Evolutionary conservation across 768 basidiomycete species (phyloP).

Genomic region (Boletus reticuloceps): DNA sequence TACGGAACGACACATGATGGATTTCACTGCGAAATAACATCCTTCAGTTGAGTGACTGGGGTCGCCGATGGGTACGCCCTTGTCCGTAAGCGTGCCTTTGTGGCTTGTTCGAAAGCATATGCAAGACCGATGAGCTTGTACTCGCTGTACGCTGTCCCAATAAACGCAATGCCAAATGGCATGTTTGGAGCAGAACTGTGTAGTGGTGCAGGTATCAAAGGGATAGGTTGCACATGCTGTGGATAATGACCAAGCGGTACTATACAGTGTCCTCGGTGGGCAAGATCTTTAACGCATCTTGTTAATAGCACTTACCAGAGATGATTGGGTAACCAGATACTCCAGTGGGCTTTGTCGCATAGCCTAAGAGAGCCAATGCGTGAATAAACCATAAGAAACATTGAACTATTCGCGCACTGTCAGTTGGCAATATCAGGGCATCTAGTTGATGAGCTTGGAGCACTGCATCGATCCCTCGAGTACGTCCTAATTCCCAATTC

Average conservation of each 20-base stretch:
- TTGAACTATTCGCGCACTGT: slow-evolving; percentile 22
- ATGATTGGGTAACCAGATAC: slow-evolving; percentile 67
- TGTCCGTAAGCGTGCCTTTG: slow-evolving; percentile 47
- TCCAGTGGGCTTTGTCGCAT: slow-evolving; percentile 38
- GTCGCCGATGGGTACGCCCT: slow-evolving; percentile 51
- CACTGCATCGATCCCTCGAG: slow-evolving; percentile 52
- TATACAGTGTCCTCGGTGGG: slow-evolving; percentile 4
- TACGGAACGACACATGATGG: not conserved
- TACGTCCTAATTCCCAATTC: slow-evolving; percentile 48
- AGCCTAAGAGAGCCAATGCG: slow-evolving; percentile 9
- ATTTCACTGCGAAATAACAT: slow-evolving; percentile 27
- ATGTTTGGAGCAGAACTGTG: slow-evolving; percentile 39
- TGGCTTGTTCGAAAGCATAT: slow-evolving; percentile 67
- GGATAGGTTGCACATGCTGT: slow-evolving; percentile 39
- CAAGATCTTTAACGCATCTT: not conserved
- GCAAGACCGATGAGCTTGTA: slow-evolving; percentile 54
- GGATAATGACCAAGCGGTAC: slow-evolving; percentile 65
- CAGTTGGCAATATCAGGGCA: slow-evolving; percentile 49
- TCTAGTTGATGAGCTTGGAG: slow-evolving; percentile 47
- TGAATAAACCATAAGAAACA: not conserved
- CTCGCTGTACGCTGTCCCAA: slow-evolving; percentile 62
- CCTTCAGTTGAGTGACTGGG: slow-evolving; percentile 49
- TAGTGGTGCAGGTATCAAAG: slow-evolving; percentile 42
- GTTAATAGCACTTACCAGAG: slow-evolving; percentile 45
- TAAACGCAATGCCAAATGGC: slow-evolving; percentile 61